These are phyloP conservation scores for Stramenopiles sp. DNA, from an alignment of 352 stramenopile species.

Conservation along the genomic window DNA sequence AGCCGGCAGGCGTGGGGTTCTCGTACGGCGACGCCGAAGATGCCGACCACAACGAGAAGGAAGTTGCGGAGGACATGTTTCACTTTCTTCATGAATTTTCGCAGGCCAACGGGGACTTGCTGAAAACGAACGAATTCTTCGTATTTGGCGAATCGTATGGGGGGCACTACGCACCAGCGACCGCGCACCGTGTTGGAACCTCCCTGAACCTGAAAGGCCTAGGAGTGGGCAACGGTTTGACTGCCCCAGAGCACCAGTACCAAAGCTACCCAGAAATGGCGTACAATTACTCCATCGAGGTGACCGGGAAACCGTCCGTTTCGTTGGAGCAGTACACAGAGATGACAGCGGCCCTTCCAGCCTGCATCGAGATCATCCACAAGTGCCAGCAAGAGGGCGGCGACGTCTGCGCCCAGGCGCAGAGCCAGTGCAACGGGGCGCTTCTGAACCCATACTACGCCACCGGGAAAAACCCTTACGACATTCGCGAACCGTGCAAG, in stretches of 20 bases:
- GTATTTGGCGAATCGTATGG: slow-evolving; percentile 74
- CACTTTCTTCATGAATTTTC: slow-evolving; percentile 49
- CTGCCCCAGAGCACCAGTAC: slow-evolving; percentile 71
- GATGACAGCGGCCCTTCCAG: slow-evolving; percentile 35
- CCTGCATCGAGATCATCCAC: slow-evolving; percentile 30
- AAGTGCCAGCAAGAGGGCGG: slow-evolving; percentile 32
- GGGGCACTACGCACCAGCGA: slow-evolving; percentile 75
- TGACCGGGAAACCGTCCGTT: background rate
- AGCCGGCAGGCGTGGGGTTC: slow-evolving; percentile 72
- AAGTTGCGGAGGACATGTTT: slow-evolving; percentile 82
- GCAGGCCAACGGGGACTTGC: slow-evolving; percentile 50
- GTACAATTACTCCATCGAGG: slow-evolving; percentile 38
- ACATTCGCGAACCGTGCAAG: slow-evolving; percentile 73
- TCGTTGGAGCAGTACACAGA: slow-evolving; percentile 26
- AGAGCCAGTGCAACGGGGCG: slow-evolving; percentile 28
- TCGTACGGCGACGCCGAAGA: slow-evolving; percentile 55
- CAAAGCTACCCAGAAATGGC: slow-evolving; percentile 51
- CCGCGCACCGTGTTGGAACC: slow-evolving; percentile 38
- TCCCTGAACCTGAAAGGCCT: slow-evolving; percentile 71
- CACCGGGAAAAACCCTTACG: slow-evolving; percentile 46
- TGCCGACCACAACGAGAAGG: slow-evolving; percentile 65
- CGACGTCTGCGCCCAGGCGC: slow-evolving; percentile 29
- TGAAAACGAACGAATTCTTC: slow-evolving; percentile 62
- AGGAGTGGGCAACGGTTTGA: slow-evolving; percentile 86
- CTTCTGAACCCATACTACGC: slow-evolving; percentile 34